Base-by-base conservation (phyloP, 306 rosid genomes). In the Prunus kanzakura region DNA sequence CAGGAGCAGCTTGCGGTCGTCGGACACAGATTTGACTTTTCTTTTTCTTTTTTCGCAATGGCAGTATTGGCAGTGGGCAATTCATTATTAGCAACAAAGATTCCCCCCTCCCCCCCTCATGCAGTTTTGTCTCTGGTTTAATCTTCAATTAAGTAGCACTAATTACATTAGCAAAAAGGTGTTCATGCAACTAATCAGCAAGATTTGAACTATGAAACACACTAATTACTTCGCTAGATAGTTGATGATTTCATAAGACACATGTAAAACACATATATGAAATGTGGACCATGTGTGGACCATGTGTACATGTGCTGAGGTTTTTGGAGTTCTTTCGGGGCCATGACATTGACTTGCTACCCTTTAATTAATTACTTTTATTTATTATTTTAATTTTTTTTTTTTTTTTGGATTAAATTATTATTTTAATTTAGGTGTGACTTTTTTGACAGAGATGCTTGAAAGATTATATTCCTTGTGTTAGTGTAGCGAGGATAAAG, bases 21-120 rank as follows among this genome's bases (percentile, higher is more conserved):
- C 25, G 72, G 63, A 56, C 65, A 11, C 75, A 54, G 62, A 79
- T 67, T 74, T 69, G 84, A 80, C 78, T 60, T 7, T 45, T 62
- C 14, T 72, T 8, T 38, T 68, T 18, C 45, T 15, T 16, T 23
- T n/a, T 43, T 82, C 29, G 66, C 72, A 38, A 60, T 55, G 51
- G 64, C 69, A 29, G 23, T 18, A 18, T 52, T 51, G 61, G 30
- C 15, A 8, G 19, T 69, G 43, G 43, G 0, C 43, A 38, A 38
- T 38, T 38, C 43, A 38, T 38, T 7, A 38, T 38, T 7, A 6
- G 43, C 43, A 38, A 38, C 43, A 38, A 38, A 38, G 43, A 38
- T 38, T 38, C 43, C 43, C 7, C 8, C 25, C 43, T 2, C 6
- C 43, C 25, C 43, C 43, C 9, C 43, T 38, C 43, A 7, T 38